These are phyloP conservation scores for Discostella stelligeroides DNA, from an alignment of 108 stramenopile genomes.

Conservation along the genomic window DNA sequence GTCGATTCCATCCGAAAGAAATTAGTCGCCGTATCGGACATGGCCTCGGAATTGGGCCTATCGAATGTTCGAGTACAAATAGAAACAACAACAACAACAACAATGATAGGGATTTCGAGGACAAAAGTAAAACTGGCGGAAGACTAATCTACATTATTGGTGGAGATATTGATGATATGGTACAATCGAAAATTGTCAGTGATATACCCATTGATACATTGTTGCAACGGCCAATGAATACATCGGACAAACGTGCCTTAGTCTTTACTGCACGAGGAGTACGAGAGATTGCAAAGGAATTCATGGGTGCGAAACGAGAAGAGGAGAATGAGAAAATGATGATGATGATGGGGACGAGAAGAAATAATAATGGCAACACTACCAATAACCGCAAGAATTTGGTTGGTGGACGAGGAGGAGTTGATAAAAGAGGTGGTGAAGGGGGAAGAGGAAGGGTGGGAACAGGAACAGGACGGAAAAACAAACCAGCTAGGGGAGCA, in stretches of 20 bases:
- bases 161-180: constrained; percentile 66
- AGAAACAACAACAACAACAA: background rate
- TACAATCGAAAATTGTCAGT: constrained; percentile 37
- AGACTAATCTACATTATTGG: constrained; percentile 81
- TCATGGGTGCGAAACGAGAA: constrained; percentile 50
- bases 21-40: constrained; percentile 72
- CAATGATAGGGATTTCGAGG: background rate
- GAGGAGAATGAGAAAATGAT: no score
- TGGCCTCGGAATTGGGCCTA: constrained; percentile 68
- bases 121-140: constrained; percentile 33
- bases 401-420: no score
- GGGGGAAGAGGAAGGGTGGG: constrained; percentile 1
- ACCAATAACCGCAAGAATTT: no score
- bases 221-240: constrained; percentile 37
- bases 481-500: constrained; percentile 57
- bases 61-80: constrained; percentile 65
- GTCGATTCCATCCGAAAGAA: constrained; percentile 88
- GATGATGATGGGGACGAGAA: constrained; percentile 9
- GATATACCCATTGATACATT: constrained; percentile 59
- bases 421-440: constrained; percentile 5
- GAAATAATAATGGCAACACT: background rate
- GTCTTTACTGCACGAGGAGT: constrained; percentile 59
- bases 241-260: constrained; percentile 77
- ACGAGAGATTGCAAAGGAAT: constrained; percentile 46
- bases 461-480: constrained; percentile 20